These are phyloP conservation scores for Leishmania lainsoni DNA, from an alignment of 208 protist genomes.

Conservation along the genomic window DNA sequence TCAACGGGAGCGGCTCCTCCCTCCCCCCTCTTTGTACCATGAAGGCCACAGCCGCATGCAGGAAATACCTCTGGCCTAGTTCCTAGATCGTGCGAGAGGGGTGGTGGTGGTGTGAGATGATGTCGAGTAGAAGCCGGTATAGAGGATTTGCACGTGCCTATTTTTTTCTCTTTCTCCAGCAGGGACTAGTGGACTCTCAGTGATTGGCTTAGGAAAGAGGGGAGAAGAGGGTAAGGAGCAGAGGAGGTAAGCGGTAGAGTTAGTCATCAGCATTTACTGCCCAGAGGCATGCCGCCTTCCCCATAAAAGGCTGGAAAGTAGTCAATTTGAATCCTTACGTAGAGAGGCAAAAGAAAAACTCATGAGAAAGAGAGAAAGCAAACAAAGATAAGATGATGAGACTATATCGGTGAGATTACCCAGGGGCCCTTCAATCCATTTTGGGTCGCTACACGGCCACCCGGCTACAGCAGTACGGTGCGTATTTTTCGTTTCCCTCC, in stretches of 20 bases:
- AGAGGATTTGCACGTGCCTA: not conserved
- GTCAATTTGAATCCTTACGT: not conserved
- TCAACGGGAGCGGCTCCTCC: too few species aligned
- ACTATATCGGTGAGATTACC: not conserved
- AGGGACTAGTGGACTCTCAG: not conserved
- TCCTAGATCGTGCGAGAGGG: too few species aligned
- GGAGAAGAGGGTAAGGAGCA: not conserved
- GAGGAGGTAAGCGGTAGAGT: not conserved
- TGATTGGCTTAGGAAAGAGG: not conserved
- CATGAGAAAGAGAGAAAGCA: not conserved
- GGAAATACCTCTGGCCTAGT: too few species aligned
- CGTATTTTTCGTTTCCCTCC: not conserved
- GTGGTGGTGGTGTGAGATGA: not conserved
- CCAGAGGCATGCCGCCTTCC: not conserved
- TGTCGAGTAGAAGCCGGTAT: not conserved
- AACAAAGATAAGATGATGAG: not conserved
- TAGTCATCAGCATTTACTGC: not conserved
- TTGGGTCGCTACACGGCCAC: not conserved
- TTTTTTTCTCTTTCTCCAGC: not conserved
- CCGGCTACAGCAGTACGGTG: too few species aligned
- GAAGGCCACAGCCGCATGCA: too few species aligned
- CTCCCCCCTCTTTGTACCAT: too few species aligned
- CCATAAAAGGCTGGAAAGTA: not conserved
- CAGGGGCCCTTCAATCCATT: not conserved
- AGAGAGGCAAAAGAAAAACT: slow-evolving; percentile 2